Evolutionary conservation across 129 eudicot genomes (phyloP).

Genomic region (Lactuca sativa): DNA sequence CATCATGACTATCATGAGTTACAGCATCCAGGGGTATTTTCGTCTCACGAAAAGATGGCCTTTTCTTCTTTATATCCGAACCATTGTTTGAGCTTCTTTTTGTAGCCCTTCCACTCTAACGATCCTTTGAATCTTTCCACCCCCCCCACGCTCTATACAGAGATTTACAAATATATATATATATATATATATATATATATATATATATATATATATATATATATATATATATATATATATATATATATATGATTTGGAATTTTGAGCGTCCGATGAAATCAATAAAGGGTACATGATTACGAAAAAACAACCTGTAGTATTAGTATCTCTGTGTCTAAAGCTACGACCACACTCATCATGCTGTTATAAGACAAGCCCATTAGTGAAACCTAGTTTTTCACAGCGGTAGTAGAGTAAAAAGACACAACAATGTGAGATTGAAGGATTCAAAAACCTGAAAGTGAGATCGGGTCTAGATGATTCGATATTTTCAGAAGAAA

Average conservation of each 20-base stretch:
- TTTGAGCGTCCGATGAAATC: not conserved
- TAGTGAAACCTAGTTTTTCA: not conserved
- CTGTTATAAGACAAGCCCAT: conserved; percentile 75
- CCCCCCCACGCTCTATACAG: conserved; percentile 56
- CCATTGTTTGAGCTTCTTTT: conserved; percentile 30
- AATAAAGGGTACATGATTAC: not conserved
- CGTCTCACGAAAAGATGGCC: conserved; percentile 76
- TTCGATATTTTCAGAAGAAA: conserved; percentile 40
- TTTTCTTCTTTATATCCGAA: conserved; percentile 45
- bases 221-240: no score
- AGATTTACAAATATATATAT: conserved; percentile 3
- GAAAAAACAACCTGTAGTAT: conserved; percentile 48
- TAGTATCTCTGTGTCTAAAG: conserved; percentile 51
- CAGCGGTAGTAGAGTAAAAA: not conserved
- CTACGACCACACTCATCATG: conserved; percentile 84
- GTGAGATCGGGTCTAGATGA: conserved; percentile 50
- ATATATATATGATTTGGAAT: not conserved
- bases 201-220: no score
- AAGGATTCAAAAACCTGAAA: conserved; percentile 52
- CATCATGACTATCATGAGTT: conserved; percentile 75
- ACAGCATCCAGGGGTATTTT: conserved; percentile 50
- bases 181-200: no score
- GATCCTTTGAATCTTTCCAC: conserved; percentile 68
- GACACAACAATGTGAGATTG: not conserved
- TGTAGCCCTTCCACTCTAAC: conserved; percentile 44